Base-by-base conservation (phyloP, 805 yeast genomes). In the Nakazawaea sp. region DNA sequence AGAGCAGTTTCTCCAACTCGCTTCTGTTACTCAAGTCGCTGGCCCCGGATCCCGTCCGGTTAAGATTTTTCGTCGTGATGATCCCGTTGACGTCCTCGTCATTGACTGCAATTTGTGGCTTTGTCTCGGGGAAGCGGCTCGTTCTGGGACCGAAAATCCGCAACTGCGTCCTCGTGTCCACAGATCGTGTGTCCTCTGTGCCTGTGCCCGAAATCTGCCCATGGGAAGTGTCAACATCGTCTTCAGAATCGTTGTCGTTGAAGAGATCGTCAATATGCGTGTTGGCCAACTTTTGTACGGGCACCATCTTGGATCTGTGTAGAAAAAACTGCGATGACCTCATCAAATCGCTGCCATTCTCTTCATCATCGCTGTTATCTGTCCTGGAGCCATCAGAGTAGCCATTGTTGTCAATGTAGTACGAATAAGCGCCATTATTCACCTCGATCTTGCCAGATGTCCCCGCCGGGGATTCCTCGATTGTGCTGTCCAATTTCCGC, bases 11-110 rank as follows among this genome's bases (percentile, higher is more conserved):
- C 25, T 37, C 40, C 18, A 37, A 28, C 19, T 37, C 40, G 21
- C 36, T 32, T 16, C 40, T 32, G 15, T 37, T 37, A n/a, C 36
- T 37, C 19, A 37, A 32, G 12, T 31, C 40, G 20, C 40, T 36
- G 6, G 40, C 19, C 17, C 29, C 35, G 5, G 35, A 24, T 19
- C 28, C 23, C 20, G 30, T 23, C 40, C 24, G 24, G 10, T 21
- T 21, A 7, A 21, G 10, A 8, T 21, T 21, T 10, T 26, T 8
- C 12, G 11, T 19, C 19, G 26, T 15, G 4, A 30, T 37, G 4
- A 37, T 37, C 4, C 39, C 39, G 13, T 29, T 23, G 24, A 35
- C 39, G 7, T 25, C 39, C 25, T 35, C 39, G 19, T 30, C 18
- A 13, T 21, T 35, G 12, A 35, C 30, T 8, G 24, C 10, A 7